Evolutionary conservation across 2,329 filamentous ascomycete species (phyloP), one percentile per base, ranked within the genome.

Genomic region (Samsoniella hepiali): DNA sequence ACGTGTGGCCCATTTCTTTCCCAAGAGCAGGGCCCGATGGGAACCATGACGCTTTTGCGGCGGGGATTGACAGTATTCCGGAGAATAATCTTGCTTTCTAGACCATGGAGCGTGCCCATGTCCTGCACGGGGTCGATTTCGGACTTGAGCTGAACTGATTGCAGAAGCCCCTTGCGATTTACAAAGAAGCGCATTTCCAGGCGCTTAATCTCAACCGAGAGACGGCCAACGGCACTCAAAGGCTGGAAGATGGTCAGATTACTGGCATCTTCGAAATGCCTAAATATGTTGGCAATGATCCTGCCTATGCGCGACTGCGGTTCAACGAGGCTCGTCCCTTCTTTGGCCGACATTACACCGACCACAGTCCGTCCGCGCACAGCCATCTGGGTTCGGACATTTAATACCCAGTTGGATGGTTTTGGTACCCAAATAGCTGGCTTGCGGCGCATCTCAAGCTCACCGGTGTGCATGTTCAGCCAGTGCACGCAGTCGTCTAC

Each of bases 51-150:
- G 36, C 79, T 86, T 9, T 81, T 80, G 5, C 78, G 74, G 0
- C 68, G 64, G 0, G 62, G 67, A 49, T 83, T 80, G 0, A 67
- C 63, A 0, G 69, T 59, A n/a, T 82, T 79, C 0, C 80, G 77
- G 15, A 88, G 71, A 0, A 90, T 80, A 3, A 89, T 72, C 69
- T 83, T 88, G 69, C 82, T 87, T 2, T 73, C 63, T 0, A 90
- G 74, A 0, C 88, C 88, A 63, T 89, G 82, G 67, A 83, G 79
- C 0, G 84, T 85, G 0, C 87, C 88, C 0, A 81, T 73, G 58
- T 88, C 82, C 68, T 91, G 88, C 9, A 83, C 67, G 0, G 71
- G 69, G 58, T 88, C 84, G 1, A 91, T 75, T 49, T 83, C 78
- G 0, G 81, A 75, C 0, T 72, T 70, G 0, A 88, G 75, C 65